These are phyloP conservation scores for Talaromyces verruculosus DNA, from an alignment of 2,329 filamentous ascomycete species.

Conservation along the genomic window DNA sequence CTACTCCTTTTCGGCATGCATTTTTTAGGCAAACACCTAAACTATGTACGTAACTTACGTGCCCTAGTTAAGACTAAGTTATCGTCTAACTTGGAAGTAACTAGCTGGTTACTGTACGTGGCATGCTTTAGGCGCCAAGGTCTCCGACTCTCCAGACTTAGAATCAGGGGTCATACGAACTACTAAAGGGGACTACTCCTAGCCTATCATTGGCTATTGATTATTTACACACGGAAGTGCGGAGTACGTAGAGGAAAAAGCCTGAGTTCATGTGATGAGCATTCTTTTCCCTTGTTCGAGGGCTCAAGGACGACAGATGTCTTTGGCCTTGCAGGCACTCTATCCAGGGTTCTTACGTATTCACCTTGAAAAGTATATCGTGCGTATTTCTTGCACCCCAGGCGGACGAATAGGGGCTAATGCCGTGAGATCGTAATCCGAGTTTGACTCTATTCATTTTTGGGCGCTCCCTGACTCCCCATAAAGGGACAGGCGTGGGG, in stretches of 20 bases:
- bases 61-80: neutral
- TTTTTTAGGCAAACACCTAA: neutral
- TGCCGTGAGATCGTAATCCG: neutral
- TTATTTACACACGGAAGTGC: neutral
- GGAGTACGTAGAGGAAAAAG: neutral
- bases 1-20: slow-evolving; percentile 1
- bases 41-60: neutral
- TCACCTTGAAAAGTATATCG: neutral
- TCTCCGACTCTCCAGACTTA: neutral
- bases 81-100: neutral
- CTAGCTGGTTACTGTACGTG: neutral
- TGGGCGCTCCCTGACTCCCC: neutral
- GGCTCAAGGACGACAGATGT: neutral
- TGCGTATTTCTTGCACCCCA: neutral
- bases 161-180: neutral
- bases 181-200: neutral
- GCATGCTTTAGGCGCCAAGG: neutral
- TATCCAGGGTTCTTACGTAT: neutral
- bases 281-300: neutral
- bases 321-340: neutral
- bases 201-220: neutral
- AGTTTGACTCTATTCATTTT: neutral
- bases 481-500: neutral
- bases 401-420: neutral
- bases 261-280: neutral